Evolutionary conservation across 805 yeast genomes (phyloP), one percentile per base, ranked within the genome.

Genomic region (Lipomyces mesembrius): DNA sequence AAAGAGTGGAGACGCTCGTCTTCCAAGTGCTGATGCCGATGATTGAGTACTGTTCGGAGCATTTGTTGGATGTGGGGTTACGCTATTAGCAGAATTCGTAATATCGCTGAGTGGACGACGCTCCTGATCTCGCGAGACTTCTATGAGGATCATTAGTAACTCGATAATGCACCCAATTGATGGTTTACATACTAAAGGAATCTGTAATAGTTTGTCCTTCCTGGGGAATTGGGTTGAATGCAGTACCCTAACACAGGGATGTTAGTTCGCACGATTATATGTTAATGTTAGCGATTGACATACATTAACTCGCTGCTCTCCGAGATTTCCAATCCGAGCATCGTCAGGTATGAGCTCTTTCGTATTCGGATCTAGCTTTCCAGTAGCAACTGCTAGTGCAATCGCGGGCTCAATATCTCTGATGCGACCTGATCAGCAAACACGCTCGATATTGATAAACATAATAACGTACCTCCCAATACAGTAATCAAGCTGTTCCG

Each of bases 351-450:
- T 77, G 0, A 77, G 76, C 57, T 77, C 74, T 68, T 85, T 85
- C 0, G 86, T 81, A 62, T 84, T 81, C 0, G 98, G 97, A 75
- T 88, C 85, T 9, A 90, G 71, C 7, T 81, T 83, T 0, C 96
- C 98, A 20, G 69, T 70, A 9, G 96, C 90, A 25, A 92, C 82
- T 54, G 78, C 77, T 0, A 69, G 69, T 72, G 90, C 93, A 9
- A 85, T 71, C 0, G 81, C 82, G 39, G 81, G 78, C 54, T 83
- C 82, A 73, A 81, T 74, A 57, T 72, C 73, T 0, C 77, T 66
- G 43, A 12, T 39, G 27, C 2, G 34, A 35, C 17, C 14, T 11
- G 17, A 22, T 54, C 52, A 14, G 12, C 14, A 6, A 22, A 43
- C 2, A 32, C 11, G 3, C 8, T 8, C 25, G 34, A 27, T 22